Evolutionary conservation across 1,139 yeast genomes (phyloP).

Genomic region (Kodamaea derodonti): DNA sequence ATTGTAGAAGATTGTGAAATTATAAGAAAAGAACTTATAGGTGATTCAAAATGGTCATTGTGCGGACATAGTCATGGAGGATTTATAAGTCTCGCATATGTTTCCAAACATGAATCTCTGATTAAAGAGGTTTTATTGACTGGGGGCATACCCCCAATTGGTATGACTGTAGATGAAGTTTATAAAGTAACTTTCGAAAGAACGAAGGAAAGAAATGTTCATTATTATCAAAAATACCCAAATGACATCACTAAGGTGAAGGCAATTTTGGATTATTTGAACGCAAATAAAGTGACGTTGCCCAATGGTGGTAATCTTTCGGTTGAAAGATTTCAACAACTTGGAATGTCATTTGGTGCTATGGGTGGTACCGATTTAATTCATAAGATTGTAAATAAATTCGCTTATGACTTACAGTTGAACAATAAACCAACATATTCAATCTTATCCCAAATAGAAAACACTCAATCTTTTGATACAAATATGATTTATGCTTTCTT

Average conservation of each 20-base stretch:
- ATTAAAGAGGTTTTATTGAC: constrained; percentile 43
- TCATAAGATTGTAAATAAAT: constrained; percentile 39
- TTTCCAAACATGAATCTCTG: constrained; percentile 41
- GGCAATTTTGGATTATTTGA: constrained; percentile 33
- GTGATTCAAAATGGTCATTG: constrained; percentile 42
- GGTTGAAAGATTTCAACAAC: constrained; percentile 49
- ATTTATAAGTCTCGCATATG: constrained; percentile 47
- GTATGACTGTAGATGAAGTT: constrained; percentile 42
- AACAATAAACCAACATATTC: constrained; percentile 34
- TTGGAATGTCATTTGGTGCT: constrained; percentile 50
- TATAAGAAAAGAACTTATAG: constrained; percentile 36
- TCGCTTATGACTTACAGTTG: constrained; percentile 33
- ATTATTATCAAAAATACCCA: constrained; percentile 48
- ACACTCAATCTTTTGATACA: constrained; percentile 43
- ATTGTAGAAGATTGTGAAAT: constrained; percentile 49
- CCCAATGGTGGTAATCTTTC: constrained; percentile 51
- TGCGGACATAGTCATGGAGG: constrained; percentile 61
- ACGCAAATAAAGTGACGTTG: constrained; percentile 22
- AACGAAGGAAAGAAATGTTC: constrained; percentile 44
- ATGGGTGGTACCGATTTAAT: constrained; percentile 47
- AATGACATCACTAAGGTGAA: constrained; percentile 38
- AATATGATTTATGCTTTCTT: constrained; percentile 51
- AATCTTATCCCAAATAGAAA: constrained; percentile 29
- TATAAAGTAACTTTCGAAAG: constrained; percentile 45
- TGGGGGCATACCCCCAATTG: constrained; percentile 58